Evolutionary conservation across 2,329 filamentous ascomycete species (phyloP).

Genomic region (Trichoderma gracile): DNA sequence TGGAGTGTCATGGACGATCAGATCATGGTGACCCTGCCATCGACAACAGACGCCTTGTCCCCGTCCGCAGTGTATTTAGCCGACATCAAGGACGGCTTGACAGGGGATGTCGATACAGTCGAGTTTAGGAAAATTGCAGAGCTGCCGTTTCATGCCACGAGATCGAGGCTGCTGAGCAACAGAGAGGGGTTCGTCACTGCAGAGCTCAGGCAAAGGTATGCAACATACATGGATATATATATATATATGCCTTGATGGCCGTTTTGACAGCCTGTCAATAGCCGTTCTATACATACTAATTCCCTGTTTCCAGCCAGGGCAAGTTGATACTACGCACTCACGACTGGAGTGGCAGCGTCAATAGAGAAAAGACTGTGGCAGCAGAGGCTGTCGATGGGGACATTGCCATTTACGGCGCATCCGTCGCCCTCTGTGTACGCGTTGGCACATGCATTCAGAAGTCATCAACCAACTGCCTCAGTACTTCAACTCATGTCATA

Average conservation of each 20-base stretch:
- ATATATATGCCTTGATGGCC: not conserved
- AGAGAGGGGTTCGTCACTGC: conserved; percentile 11
- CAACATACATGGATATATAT: not conserved
- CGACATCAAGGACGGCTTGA: not conserved
- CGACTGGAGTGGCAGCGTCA: not conserved
- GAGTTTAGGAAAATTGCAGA: not conserved
- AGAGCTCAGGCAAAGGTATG: not conserved
- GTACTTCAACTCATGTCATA: not conserved
- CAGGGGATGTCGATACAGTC: not conserved
- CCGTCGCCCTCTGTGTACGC: not conserved
- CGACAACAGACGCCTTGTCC: not conserved
- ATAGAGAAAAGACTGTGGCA: not conserved
- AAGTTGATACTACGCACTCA: not conserved
- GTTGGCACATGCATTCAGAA: not conserved
- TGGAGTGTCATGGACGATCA: conserved; percentile 24
- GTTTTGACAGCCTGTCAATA: not conserved
- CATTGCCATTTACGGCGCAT: not conserved
- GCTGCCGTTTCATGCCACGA: conserved; percentile 4
- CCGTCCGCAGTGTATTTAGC: not conserved
- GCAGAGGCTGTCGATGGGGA: conserved; percentile 1
- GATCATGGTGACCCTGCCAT: conserved; percentile 4
- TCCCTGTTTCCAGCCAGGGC: not conserved
- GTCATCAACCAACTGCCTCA: not conserved
- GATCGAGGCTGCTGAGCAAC: conserved; percentile 9
- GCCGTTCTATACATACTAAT: not conserved